Evolutionary conservation across 352 stramenopile species (phyloP).

Genomic region (Phytophthora melonis): DNA sequence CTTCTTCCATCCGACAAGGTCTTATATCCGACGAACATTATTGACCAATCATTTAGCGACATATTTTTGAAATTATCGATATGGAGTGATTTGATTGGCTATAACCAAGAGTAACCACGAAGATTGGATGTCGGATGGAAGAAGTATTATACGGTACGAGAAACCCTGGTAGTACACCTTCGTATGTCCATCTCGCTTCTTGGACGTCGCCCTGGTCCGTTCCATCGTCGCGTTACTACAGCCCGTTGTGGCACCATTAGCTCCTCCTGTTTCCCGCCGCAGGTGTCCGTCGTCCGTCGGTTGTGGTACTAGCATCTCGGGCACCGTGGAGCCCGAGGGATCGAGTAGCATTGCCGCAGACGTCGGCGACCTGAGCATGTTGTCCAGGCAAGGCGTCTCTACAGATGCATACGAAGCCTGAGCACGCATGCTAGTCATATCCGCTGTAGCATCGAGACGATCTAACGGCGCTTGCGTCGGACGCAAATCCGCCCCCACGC

Average conservation of each 20-base stretch:
- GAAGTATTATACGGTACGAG: too few species aligned
- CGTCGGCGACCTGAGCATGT: neutral
- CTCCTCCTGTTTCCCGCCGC: neutral
- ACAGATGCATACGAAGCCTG: neutral
- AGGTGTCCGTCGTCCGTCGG: neutral
- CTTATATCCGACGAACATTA: too few species aligned
- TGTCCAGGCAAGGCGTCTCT: too few species aligned
- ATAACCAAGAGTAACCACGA: too few species aligned
- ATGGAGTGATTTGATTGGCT: too few species aligned
- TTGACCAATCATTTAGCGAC: too few species aligned
- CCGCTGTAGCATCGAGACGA: neutral
- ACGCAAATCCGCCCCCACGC: neutral
- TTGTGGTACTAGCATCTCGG: neutral
- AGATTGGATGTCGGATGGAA: too few species aligned
- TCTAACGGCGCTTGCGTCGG: neutral
- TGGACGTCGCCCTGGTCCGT: neutral
- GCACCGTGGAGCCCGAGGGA: neutral
- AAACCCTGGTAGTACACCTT: conserved; percentile 15
- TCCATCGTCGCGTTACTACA: neutral
- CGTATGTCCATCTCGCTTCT: neutral
- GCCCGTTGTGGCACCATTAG: neutral
- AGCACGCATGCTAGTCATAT: neutral
- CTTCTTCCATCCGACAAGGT: too few species aligned
- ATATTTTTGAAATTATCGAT: too few species aligned
- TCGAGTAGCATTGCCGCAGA: neutral